Percentiles rank a stretch among this genome's conserved stretches.
Conservation (phyloP, 106 monocot genomes). For the Dactylorhiza incarnata region DNA sequence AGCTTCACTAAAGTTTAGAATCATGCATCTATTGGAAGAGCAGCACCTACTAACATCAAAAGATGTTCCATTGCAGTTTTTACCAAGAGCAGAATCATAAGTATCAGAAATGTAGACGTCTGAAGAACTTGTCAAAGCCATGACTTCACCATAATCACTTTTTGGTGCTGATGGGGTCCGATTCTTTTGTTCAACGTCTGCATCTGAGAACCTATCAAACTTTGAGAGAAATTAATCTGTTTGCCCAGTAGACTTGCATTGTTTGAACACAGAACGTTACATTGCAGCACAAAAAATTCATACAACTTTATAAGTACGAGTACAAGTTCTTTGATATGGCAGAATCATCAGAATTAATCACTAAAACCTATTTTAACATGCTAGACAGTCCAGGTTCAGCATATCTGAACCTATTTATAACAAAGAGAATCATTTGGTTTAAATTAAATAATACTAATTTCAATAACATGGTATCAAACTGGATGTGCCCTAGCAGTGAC, state of each 20-base stretch:
- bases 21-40: slow-evolving; percentile 9
- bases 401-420: no score
- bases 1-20: not conserved
- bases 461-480: no score
- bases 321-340: not conserved
- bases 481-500: no score
- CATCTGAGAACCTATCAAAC: slow-evolving; percentile 27
- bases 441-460: no score
- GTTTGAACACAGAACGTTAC: not conserved
- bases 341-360: not conserved
- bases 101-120: slow-evolving; percentile 28
- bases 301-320: not conserved
- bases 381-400: no score
- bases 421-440: no score
- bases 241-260: not conserved
- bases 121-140: not conserved
- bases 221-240: slow-evolving; percentile 16
- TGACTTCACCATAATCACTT: not conserved
- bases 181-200: slow-evolving; percentile 7
- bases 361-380: not conserved
- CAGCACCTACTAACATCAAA: slow-evolving; percentile 3
- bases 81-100: slow-evolving; percentile 34
- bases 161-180: not conserved
- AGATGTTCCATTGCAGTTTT: slow-evolving; percentile 5
- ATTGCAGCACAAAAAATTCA: not conserved